Evolutionary conservation across 768 basidiomycete species (phyloP).

Genomic region (Trametes cingulata): DNA sequence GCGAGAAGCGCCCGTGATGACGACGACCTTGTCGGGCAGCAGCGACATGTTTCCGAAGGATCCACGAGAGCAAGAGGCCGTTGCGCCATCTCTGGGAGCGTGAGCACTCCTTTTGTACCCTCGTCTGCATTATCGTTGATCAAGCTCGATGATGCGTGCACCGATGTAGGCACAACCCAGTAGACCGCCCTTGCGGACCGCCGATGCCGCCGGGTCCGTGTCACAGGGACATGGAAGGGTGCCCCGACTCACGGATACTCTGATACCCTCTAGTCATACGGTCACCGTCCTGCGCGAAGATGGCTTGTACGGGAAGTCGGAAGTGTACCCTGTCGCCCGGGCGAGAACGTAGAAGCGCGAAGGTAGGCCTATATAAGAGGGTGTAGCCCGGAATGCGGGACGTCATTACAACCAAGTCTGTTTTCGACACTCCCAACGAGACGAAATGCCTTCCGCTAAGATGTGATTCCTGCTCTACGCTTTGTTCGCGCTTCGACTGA

Average conservation of each 20-base stretch:
- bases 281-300: conserved; percentile 2
- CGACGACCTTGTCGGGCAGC: conserved; percentile 57
- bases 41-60: conserved; percentile 33
- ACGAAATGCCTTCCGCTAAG: conserved; percentile 46
- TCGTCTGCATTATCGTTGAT: conserved; percentile 4
- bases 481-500: neutral
- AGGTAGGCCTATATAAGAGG: conserved; percentile 9
- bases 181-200: conserved; percentile 10
- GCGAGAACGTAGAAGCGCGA: conserved; percentile 13
- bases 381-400: neutral
- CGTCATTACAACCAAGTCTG: neutral
- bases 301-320: neutral
- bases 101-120: conserved; percentile 14
- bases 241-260: conserved; percentile 1
- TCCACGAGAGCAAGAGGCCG: neutral
- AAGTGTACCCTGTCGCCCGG: neutral
- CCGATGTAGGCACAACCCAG: neutral
- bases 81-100: neutral
- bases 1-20: conserved; percentile 72
- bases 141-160: neutral
- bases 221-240: conserved; percentile 25
- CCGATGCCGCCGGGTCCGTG: conserved; percentile 12
- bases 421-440: neutral
- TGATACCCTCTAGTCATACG: conserved; percentile 14
- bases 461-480: conserved; percentile 42